Base-by-base conservation (phyloP, 139 green algal genomes). In the Yamagishiella unicocca region DNA sequence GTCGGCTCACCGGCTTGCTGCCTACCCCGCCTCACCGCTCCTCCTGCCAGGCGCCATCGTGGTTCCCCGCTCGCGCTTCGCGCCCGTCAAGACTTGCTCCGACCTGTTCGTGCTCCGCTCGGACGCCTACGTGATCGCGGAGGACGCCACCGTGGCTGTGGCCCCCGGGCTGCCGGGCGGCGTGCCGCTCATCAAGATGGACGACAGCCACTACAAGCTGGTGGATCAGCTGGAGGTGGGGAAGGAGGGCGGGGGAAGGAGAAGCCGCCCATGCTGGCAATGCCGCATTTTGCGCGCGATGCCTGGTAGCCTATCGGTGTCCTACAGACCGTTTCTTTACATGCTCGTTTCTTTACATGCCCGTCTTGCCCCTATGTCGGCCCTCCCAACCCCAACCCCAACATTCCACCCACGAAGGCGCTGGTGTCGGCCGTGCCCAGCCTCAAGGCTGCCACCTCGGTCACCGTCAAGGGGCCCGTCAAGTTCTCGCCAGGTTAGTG, bases 31-130 rank as follows among this genome's bases (percentile, higher is more conserved):
- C 50, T 17, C 50, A 58, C 50, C 66, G 37, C 70, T 35, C 14
- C 8, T 9, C 17, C 29, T 50, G 2, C 0, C 68, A 87, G 82
- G 73, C 37, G 72, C 96, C 0, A 93, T 98, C 35, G 95, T 98
- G 67, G 96, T 99, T 58, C 96, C 96, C 0, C 94, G 96, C 62
- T 92, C 93, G 0, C 95, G 96, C 53, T 99, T 99, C 76, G 95
- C 96, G 12, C 96, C 96, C n/a, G 96, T 99, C 55, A 99, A 99
- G 93, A 99, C 96, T 37, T 97, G 94, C 93, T 95, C 88, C 66
- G 96, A 99, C 90, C 92, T 99, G 6, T 97, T 99, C 83, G 93
- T 92, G 53, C 94, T 99, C 85, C 93, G 84, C 43, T 87, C 83
- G 29, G 94, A 96, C 33, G 91, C 75, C 3, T 96, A 93, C 93